A percentile compares a stretch with the other conserved stretches of the same genome.
phyloP scores from a whole-genome alignment of 2,329 filamentous ascomycete genomes.

The Botrytis pseudocinerea region DNA sequence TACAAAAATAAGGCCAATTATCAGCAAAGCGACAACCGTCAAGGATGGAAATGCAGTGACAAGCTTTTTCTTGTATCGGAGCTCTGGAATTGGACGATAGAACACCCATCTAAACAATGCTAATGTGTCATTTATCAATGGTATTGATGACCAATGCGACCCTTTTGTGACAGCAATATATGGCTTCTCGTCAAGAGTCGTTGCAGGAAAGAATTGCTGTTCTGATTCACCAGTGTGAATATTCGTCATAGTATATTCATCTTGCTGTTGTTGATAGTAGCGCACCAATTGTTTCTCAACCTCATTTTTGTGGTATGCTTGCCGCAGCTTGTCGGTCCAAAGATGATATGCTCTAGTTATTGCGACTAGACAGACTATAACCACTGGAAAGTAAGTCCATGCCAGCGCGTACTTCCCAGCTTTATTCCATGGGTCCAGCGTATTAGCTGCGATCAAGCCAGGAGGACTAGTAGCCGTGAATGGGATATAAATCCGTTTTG shows the following conservation, averaged over 20 bases:
- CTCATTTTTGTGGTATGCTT: constrained; percentile 84
- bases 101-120: constrained; percentile 87
- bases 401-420: constrained; percentile 83
- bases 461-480: constrained; percentile 60
- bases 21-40: constrained; percentile 67
- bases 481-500: constrained; percentile 58
- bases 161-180: constrained; percentile 57
- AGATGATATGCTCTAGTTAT: constrained; percentile 78
- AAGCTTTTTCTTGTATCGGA: constrained; percentile 62
- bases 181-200: constrained; percentile 55
- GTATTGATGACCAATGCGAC: constrained; percentile 74
- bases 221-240: constrained; percentile 48
- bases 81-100: constrained; percentile 79
- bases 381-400: constrained; percentile 85
- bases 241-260: constrained; percentile 62
- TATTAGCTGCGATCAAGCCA: constrained; percentile 61
- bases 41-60: constrained; percentile 79
- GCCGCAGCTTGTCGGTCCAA: constrained; percentile 91
- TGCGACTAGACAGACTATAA: constrained; percentile 66
- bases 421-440: constrained; percentile 75
- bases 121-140: constrained; percentile 72
- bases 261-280: constrained; percentile 53
- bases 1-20: constrained; percentile 69
- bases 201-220: constrained; percentile 67
- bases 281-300: constrained; percentile 64